Evolutionary conservation across 805 yeast genomes (phyloP).

Genomic region (Candida insectorum): DNA sequence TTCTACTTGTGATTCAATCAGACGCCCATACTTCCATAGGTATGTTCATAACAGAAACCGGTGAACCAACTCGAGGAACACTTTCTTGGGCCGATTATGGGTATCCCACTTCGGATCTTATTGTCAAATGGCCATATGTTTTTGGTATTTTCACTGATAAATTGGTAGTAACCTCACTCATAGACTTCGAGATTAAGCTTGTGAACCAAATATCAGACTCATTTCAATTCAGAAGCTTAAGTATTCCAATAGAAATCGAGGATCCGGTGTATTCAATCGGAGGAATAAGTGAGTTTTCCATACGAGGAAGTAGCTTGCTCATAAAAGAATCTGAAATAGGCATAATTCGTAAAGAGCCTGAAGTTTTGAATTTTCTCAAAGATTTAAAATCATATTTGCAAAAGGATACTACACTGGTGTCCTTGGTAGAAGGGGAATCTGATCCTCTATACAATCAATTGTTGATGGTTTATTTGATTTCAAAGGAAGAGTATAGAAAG

Average conservation of each 20-base stretch:
- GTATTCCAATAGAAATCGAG: not conserved
- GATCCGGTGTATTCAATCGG: constrained; percentile 6
- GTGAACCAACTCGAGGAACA: constrained; percentile 42
- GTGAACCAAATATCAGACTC: constrained; percentile 2
- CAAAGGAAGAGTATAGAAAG: constrained; percentile 5
- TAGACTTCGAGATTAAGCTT: constrained; percentile 3
- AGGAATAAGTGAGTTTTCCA: constrained; percentile 4
- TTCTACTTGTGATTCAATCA: constrained; percentile 31
- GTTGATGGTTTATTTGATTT: constrained; percentile 4
- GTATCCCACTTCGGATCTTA: constrained; percentile 32
- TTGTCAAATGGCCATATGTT: constrained; percentile 34
- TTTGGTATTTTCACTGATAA: constrained; percentile 26
- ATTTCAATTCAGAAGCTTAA: constrained; percentile 2
- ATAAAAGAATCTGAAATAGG: not conserved
- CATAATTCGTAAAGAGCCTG: constrained; percentile 2
- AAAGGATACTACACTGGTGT: not conserved
- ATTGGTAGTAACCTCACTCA: constrained; percentile 15
- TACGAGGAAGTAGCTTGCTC: constrained; percentile 3
- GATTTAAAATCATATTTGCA: constrained; percentile 3
- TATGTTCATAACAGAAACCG: constrained; percentile 36
- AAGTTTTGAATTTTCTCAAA: constrained; percentile 3
- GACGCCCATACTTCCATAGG: constrained; percentile 33
- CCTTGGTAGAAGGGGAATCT: constrained; percentile 4
- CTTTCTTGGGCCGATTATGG: constrained; percentile 35
- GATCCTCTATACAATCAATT: constrained; percentile 10